Evolutionary conservation across 495 filamentous ascomycete genomes (phyloP), one percentile per base, ranked within the genome.

Genomic region (Penicillium crystallinum): DNA sequence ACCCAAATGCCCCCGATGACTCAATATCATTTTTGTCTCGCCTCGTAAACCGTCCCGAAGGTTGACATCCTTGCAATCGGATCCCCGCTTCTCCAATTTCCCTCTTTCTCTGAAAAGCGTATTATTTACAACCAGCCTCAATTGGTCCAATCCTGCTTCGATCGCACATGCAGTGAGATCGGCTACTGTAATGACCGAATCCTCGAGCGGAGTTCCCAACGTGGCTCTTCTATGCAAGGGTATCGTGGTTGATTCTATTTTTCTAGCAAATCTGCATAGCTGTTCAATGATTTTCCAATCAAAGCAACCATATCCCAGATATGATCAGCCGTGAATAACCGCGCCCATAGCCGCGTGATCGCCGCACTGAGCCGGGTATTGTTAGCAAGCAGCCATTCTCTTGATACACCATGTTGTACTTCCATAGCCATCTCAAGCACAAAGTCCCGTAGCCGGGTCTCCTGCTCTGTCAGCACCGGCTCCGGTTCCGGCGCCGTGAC

Each of bases 361-460:
- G 79, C 79, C 5, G 79, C 79, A 23, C 83, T 82, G 19, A 88
- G 72, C 39, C 84, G 73, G 9, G 78, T 77, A 40, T 83, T 72
- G 43, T 80, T 82, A 4, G 71, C 73, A 35, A 76, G 50, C 18
- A 73, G 46, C 70, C 70, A 73, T 6, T 74, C 58, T 69, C 81
- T 44, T 64, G 81, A 61, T 75, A 81, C 63, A 69, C 81, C 64
- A 69, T 73, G 72, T 43, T 71, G 68, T 4, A 83, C 85, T 68
- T 88, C 85, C 62, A 84, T 80, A 5, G 86, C 72, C 80, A 88
- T 86, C 55, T 79, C 80, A 19, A 82, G 72, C 2, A 88, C 73
- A 65, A 81, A 84, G 29, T 81, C 77, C 19, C 84, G 72, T 11
- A 87, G 70, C 35, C 77, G 77, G 45, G 57, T 73, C 59, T 88